Percentiles rank a stretch among this genome's conserved stretches.
Conservation (phyloP, 2,329 filamentous ascomycete species). For the Calonectria naviculata region DNA sequence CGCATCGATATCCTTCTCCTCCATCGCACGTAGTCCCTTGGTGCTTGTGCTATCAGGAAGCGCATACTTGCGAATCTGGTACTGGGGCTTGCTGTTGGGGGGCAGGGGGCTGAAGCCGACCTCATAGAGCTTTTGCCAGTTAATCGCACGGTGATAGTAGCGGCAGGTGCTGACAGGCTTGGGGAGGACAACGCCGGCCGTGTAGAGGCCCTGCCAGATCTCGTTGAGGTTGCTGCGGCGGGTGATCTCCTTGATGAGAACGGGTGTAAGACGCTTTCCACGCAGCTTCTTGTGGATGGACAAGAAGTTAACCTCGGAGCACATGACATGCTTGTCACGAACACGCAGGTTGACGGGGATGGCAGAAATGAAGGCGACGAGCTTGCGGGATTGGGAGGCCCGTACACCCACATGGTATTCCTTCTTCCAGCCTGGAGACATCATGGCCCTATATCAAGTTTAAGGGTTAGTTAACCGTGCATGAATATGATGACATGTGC, state of each 20-base stretch:
- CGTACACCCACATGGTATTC: slow-evolving; percentile 97
- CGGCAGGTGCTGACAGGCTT: slow-evolving; percentile 92
- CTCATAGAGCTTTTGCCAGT: slow-evolving; percentile 97
- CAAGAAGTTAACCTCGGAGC: slow-evolving; percentile 97
- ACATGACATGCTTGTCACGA: slow-evolving; percentile 78
- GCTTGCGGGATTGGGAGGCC: slow-evolving; percentile 82
- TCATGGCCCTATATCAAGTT: slow-evolving; percentile 78
- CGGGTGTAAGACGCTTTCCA: slow-evolving; percentile 89
- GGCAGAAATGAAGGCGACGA: slow-evolving; percentile 96
- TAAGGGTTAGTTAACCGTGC: slow-evolving; percentile 12
- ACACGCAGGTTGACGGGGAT: slow-evolving; percentile 88
- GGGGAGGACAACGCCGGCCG: slow-evolving; percentile 89
- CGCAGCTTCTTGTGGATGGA: slow-evolving; percentile 98
- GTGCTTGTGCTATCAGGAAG: slow-evolving; percentile 80
- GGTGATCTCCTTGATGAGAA: slow-evolving; percentile 98
- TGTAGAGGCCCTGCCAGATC: slow-evolving; percentile 97
- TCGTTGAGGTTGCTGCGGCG: slow-evolving; percentile 87
- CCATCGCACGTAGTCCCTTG: slow-evolving; percentile 83
- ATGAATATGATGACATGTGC: not conserved
- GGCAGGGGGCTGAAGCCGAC: slow-evolving; percentile 94
- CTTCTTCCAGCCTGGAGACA: slow-evolving; percentile 92
- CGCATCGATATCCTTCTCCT: slow-evolving; percentile 79
- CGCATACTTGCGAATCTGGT: slow-evolving; percentile 88
- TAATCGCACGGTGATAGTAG: slow-evolving; percentile 93
- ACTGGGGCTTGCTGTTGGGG: slow-evolving; percentile 81